Evolutionary conservation across 106 monocot genomes (phyloP).

Genomic region (Triglochin maritima): DNA sequence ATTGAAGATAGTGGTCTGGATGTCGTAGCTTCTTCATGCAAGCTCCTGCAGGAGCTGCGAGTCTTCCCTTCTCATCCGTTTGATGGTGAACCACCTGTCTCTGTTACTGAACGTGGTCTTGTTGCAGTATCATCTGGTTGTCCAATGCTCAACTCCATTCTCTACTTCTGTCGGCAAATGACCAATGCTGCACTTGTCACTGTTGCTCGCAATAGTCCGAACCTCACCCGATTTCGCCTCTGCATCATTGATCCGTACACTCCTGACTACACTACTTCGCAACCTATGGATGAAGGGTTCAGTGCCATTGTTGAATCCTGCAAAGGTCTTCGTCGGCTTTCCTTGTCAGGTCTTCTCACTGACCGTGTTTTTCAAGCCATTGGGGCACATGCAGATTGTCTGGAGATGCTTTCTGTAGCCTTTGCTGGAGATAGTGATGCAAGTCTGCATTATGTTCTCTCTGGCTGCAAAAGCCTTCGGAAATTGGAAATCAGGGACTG

Average conservation of each 20-base stretch:
- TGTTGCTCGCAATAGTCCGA: constrained; percentile 34
- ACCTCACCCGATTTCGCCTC: constrained; percentile 39
- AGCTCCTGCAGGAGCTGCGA: constrained; percentile 57
- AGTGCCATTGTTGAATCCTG: constrained; percentile 43
- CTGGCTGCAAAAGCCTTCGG: constrained; percentile 39
- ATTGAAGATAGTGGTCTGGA: constrained; percentile 76
- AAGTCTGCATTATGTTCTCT: constrained; percentile 30
- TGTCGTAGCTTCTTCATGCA: constrained; percentile 68
- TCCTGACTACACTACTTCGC: constrained; percentile 31
- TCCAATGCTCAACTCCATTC: constrained; percentile 30
- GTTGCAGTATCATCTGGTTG: constrained; percentile 48
- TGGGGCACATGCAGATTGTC: constrained; percentile 23
- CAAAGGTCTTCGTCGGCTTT: constrained; percentile 30
- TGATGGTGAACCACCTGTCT: constrained; percentile 31
- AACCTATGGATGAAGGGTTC: constrained; percentile 50
- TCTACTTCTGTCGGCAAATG: constrained; percentile 61
- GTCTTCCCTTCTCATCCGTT: constrained; percentile 83
- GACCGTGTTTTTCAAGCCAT: constrained; percentile 42
- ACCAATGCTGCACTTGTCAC: constrained; percentile 41
- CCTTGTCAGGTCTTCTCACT: constrained; percentile 49
- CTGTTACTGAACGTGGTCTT: constrained; percentile 31
- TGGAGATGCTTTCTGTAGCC: constrained; percentile 56
- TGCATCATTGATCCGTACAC: constrained; percentile 40
- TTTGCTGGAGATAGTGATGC: constrained; percentile 53
- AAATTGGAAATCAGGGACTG: constrained; percentile 62